Conservation (phyloP, 2,329 filamentous ascomycete species). For the Alternaria postmessia region DNA sequence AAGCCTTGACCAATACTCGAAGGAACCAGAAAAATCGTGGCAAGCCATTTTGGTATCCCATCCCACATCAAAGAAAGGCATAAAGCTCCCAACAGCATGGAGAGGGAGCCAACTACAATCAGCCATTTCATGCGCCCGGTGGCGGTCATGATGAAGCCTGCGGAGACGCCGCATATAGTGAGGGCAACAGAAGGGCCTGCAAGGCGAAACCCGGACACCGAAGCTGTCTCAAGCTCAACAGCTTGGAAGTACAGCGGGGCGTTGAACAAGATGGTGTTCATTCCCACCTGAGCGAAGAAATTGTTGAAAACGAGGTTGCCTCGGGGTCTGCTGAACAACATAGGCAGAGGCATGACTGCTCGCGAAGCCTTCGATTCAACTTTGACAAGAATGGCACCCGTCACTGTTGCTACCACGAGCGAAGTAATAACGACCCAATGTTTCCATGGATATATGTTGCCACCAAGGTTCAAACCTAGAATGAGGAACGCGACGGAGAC, state of each 20-base stretch:
- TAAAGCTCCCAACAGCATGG: slow-evolving; percentile 49
- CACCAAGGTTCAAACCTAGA: slow-evolving; percentile 61
- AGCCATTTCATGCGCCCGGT: slow-evolving; percentile 55
- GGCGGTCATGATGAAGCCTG: slow-evolving; percentile 55
- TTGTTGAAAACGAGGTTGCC: slow-evolving; percentile 61
- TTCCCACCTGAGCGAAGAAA: slow-evolving; percentile 59
- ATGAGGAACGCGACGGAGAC: slow-evolving; percentile 59
- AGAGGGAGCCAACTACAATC: slow-evolving; percentile 50
- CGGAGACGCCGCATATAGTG: slow-evolving; percentile 52
- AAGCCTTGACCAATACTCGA: slow-evolving; percentile 54
- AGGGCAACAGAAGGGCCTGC: slow-evolving; percentile 66
- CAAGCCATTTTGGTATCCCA: slow-evolving; percentile 51
- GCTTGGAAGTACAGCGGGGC: slow-evolving; percentile 72
- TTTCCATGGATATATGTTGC: slow-evolving; percentile 61
- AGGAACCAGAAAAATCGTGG: slow-evolving; percentile 52
- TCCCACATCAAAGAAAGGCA: slow-evolving; percentile 49
- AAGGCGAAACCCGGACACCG: slow-evolving; percentile 75
- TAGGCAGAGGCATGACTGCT: slow-evolving; percentile 60
- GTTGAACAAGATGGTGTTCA: slow-evolving; percentile 71
- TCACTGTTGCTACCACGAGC: slow-evolving; percentile 52
- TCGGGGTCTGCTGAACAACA: slow-evolving; percentile 57
- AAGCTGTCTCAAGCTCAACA: slow-evolving; percentile 65
- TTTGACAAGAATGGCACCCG: slow-evolving; percentile 52
- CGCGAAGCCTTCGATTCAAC: slow-evolving; percentile 51
- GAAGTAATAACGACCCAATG: slow-evolving; percentile 61